Evolutionary conservation across 1,139 yeast genomes (phyloP).

Genomic region (Eremothecium cymbalariae): DNA sequence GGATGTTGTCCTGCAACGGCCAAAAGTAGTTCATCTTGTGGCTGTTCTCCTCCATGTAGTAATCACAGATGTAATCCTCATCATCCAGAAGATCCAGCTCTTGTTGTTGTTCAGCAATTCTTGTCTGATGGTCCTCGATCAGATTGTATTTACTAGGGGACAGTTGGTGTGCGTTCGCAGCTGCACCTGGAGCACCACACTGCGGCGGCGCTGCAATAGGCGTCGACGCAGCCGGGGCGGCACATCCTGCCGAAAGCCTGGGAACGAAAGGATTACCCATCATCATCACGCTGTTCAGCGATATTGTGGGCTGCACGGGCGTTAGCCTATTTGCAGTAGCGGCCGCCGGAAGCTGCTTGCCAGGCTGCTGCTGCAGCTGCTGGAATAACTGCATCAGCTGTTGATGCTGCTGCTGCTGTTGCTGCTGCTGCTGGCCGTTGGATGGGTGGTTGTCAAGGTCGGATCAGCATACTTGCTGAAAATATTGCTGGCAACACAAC

Average conservation of each 20-base stretch:
- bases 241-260: conserved; percentile 7
- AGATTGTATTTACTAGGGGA: conserved; percentile 4
- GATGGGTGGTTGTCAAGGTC: conserved; percentile 28
- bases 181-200: conserved; percentile 6
- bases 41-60: conserved; percentile 26
- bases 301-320: conserved; percentile 23
- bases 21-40: conserved; percentile 34
- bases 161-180: conserved; percentile 7
- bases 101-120: conserved; percentile 6
- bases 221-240: background rate
- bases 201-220: conserved; percentile 3
- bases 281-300: conserved; percentile 19
- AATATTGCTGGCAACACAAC: conserved; percentile 15
- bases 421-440: conserved; percentile 4
- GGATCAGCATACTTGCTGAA: conserved; percentile 37
- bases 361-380: background rate
- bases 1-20: conserved; percentile 32
- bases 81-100: conserved; percentile 9
- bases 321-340: conserved; percentile 8
- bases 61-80: conserved; percentile 10
- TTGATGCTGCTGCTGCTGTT: background rate
- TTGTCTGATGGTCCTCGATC: conserved; percentile 5
- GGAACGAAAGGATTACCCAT: conserved; percentile 16
- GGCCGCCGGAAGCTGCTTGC: background rate
- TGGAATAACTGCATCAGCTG: background rate